Conservation (phyloP, 192 early-diverging fungal species). For the Gorgonomyces haynaldii region DNA sequence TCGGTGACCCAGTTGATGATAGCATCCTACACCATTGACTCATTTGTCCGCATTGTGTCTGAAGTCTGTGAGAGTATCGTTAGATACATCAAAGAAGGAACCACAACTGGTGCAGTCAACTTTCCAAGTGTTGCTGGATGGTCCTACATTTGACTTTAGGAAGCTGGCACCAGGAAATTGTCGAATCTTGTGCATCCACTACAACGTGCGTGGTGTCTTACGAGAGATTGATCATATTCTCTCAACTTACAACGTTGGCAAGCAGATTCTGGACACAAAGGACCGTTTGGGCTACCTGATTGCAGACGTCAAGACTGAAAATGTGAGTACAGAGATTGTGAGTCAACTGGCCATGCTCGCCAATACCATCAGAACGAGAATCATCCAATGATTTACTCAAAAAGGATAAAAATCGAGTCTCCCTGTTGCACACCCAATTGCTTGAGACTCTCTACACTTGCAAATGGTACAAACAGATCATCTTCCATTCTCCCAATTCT, state of each 20-base stretch:
- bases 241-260: slow-evolving; percentile 39
- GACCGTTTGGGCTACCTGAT: slow-evolving; percentile 35
- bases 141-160: too few relatives aligned
- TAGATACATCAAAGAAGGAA: slow-evolving; percentile 27
- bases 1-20: slow-evolving; percentile 13
- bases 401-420: not conserved
- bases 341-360: slow-evolving; percentile 33
- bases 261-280: slow-evolving; percentile 41
- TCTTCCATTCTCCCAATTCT: too few relatives aligned
- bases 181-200: slow-evolving; percentile 35
- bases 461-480: too few relatives aligned
- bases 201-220: slow-evolving; percentile 35
- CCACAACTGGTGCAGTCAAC: slow-evolving; percentile 36
- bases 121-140: slow-evolving; percentile 32
- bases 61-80: slow-evolving; percentile 26
- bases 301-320: slow-evolving; percentile 31
- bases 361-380: slow-evolving; percentile 34
- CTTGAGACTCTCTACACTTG: too few relatives aligned
- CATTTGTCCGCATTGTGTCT: slow-evolving; percentile 21
- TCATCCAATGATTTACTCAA: slow-evolving; percentile 2
- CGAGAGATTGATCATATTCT: slow-evolving; percentile 39
- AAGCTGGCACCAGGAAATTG: slow-evolving; percentile 17
- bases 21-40: slow-evolving; percentile 25
- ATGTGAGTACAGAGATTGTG: slow-evolving; percentile 36
- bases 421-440: too few relatives aligned